Evolutionary conservation across 257 asterid species (phyloP).

Genomic region (Solanum peruvianum): DNA sequence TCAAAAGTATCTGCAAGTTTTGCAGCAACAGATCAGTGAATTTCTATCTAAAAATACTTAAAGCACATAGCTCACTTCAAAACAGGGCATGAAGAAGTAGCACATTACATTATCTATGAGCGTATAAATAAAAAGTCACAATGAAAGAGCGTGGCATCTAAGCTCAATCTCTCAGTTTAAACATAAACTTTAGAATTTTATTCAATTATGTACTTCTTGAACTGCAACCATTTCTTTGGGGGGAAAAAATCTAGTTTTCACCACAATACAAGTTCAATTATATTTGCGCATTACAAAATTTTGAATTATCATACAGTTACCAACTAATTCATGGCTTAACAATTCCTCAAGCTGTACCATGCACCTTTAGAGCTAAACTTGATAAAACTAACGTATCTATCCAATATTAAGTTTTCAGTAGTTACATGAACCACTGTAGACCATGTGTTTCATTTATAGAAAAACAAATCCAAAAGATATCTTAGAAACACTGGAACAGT

Average conservation of each 20-base stretch:
- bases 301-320: neutral
- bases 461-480: neutral
- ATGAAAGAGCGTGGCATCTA: neutral
- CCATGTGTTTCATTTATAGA: neutral
- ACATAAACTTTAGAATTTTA: neutral
- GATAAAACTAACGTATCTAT: neutral
- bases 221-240: neutral
- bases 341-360: neutral
- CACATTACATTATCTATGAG: neutral
- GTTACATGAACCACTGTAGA: neutral
- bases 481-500: neutral
- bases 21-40: neutral
- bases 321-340: neutral
- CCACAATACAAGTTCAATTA: neutral
- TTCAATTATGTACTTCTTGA: neutral
- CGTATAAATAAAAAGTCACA: neutral
- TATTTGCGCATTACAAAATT: neutral
- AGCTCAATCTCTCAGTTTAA: neutral
- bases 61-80: neutral
- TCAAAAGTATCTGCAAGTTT: conserved; percentile 73
- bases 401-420: neutral
- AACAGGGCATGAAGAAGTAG: neutral
- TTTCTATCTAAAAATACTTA: neutral
- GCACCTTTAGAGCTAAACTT: neutral
- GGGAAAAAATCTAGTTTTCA: neutral